Base-by-base conservation (phyloP, 345 rosid genomes). In the Passiflora organensis region DNA sequence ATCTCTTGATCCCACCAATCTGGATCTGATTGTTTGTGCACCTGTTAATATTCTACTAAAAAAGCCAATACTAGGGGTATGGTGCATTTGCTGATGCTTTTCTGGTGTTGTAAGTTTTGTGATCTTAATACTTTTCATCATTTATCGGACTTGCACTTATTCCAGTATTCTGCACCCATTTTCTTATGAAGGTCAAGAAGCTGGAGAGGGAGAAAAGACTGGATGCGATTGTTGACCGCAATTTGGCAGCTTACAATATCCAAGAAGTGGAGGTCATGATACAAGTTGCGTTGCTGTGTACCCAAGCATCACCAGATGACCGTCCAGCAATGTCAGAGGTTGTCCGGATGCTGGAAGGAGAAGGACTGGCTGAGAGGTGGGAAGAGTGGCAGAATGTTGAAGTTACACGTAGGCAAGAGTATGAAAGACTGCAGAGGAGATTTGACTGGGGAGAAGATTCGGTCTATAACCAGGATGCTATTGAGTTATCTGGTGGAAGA, bases 341-440 rank as follows among this genome's bases (percentile, higher is more conserved):
- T 44, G 91, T 83, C 20, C 59, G 96, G 77, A 89, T 93, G 99
- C 74, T 93, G 54, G 99, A 93, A 77, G 99, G 99, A 43, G 99
- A 93, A 62, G 99, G 95, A 45, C 72, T 89, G 20, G 96, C 97
- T 0, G 95, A 93, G 78, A 83, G 95, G 69, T 89, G 99, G 99
- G 91, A 86, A 75, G 99, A 86, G 67, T 93, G 99, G 99, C 94
- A 86, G 81, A 71, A 82, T 12, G 80, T 81, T 10, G 97, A 89
- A 74, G 88, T 83, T 38, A 82, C 73, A 12, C 84, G 91, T 17
- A 77, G 94, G 62, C 91, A 93, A 69, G 97, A 89, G 55, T 80
- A 81, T 12, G 95, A 89, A 64, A 68, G 89, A 58, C 15, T 86
- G 58, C 96, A 89, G 72, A 78, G 91, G 51, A 73, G 97, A 64